Base-by-base conservation (phyloP, 2,329 filamentous ascomycete species). In the Microsporum audouinii region DNA sequence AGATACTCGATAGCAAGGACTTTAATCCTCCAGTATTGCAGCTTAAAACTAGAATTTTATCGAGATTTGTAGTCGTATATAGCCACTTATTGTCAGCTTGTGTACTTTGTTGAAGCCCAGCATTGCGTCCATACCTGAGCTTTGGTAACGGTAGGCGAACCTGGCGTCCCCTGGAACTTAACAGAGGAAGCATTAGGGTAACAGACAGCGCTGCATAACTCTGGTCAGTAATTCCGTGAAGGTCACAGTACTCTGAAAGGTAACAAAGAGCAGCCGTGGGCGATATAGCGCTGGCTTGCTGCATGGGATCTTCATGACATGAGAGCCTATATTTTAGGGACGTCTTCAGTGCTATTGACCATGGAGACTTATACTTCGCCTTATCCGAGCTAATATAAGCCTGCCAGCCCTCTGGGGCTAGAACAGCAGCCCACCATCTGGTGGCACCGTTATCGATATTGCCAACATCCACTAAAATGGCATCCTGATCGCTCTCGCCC, bases 121-220 rank as follows among this genome's bases (percentile, higher is more conserved):
- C n/a, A 23, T 2, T n/a, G 5, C 2, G 14, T n/a, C 17, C 39
- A 1, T 36, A 23, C 8, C 27, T 51, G 45, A 14, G 8, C 14
- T 27, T 56, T 56, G 53, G 27, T 29, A 51, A 12, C 14, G 23
- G 38, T n/a, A 43, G 4, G 39, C 10, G 17, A 34, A 29, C 36
- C 2, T 29, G 23, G n/a, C 34, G 39, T 23, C 14, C 14, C 36
- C 36, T 60, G 17, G 55, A 34, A 14, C 62, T 31, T 5, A 39
- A n/a, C 6, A 7, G 7, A 34, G 66, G 66, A 58, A 70, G 63
- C 59, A 67, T 64, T 45, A 71, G 56, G 31, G 66, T 63, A 17
- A 64, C 64, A 12, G 66, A 66, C 3, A 70, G 64, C 8, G 68
- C 68, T 29, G 67, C 66, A 31, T 65, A 57, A 43, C 64, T 65